Percentiles rank a stretch among this genome's conserved stretches.
Evolutionary conservation across 1,284 basidiomycete genomes (phyloP).

Genomic region (Trametes polyzona): DNA sequence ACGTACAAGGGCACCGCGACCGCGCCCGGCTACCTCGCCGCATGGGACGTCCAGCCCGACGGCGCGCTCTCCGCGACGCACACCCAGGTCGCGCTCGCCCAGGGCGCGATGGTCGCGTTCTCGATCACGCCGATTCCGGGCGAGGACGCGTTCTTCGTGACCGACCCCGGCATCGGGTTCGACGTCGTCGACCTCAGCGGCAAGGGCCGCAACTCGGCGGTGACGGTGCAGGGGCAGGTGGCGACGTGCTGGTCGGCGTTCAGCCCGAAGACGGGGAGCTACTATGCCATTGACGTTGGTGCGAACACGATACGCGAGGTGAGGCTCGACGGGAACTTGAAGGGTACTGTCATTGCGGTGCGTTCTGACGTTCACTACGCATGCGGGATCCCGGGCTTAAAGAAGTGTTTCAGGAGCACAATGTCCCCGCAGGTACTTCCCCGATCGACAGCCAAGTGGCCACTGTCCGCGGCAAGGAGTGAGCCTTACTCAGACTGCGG

Average conservation of each 20-base stretch:
- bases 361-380: constrained; percentile 6
- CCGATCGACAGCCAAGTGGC: constrained; percentile 37
- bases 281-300: constrained; percentile 52
- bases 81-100: constrained; percentile 26
- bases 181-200: constrained; percentile 35
- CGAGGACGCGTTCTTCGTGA: constrained; percentile 36
- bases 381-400: no score
- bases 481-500: constrained; percentile 6
- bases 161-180: constrained; percentile 40
- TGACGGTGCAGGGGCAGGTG: constrained; percentile 43
- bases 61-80: constrained; percentile 37
- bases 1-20: constrained; percentile 50
- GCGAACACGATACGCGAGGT: constrained; percentile 50
- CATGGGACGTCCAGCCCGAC: constrained; percentile 45
- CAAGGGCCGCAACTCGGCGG: constrained; percentile 22
- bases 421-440: constrained; percentile 26
- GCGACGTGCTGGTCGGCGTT: constrained; percentile 54
- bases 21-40: constrained; percentile 50
- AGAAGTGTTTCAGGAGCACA: constrained; percentile 30
- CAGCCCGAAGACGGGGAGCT: constrained; percentile 50
- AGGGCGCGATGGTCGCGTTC: constrained; percentile 37
- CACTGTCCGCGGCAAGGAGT: constrained; percentile 37
- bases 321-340: constrained; percentile 47
- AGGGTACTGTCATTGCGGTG: constrained; percentile 48
- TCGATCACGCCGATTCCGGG: constrained; percentile 37